Conservation (phyloP, 116 monocot genomes). For the Phalaenopsis hybrid region DNA sequence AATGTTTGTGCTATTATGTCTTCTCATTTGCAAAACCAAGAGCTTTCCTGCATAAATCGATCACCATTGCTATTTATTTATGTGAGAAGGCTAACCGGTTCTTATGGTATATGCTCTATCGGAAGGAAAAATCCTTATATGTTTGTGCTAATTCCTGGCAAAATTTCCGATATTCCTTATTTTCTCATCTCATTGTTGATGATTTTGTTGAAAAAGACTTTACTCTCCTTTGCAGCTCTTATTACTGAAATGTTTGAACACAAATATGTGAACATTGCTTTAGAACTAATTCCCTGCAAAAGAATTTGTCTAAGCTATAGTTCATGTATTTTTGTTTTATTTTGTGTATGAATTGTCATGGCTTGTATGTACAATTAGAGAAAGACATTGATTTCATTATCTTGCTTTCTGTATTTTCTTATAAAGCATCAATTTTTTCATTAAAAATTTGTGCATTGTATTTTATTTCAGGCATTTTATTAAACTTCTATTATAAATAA, state of each 20-base stretch:
- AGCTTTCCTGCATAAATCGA: not conserved
- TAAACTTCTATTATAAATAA: not conserved
- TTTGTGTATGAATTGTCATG: not conserved
- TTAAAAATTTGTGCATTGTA: not conserved
- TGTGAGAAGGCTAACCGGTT: not conserved
- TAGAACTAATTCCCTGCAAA: not conserved
- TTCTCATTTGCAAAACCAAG: not conserved
- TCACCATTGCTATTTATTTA: not conserved
- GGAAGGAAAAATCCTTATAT: not conserved
- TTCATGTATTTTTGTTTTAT: not conserved
- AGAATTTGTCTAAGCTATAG: not conserved
- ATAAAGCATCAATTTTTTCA: not conserved
- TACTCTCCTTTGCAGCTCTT: not conserved
- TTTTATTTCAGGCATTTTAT: not conserved
- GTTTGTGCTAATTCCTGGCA: not conserved
- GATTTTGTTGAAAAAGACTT: not conserved
- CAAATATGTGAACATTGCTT: not conserved
- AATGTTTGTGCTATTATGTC: slow-evolving; percentile 1
- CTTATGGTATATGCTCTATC: not conserved
- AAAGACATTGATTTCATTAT: not conserved
- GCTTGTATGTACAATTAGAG: not conserved
- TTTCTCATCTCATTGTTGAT: not conserved
- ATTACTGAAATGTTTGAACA: not conserved
- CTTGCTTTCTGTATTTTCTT: not conserved
- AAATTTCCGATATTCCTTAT: not conserved